A percentile compares a stretch with the other conserved stretches of the same genome.
These are phyloP conservation scores for Suillus decipiens DNA, from an alignment of 768 basidiomycete species.

Conservation along the genomic window DNA sequence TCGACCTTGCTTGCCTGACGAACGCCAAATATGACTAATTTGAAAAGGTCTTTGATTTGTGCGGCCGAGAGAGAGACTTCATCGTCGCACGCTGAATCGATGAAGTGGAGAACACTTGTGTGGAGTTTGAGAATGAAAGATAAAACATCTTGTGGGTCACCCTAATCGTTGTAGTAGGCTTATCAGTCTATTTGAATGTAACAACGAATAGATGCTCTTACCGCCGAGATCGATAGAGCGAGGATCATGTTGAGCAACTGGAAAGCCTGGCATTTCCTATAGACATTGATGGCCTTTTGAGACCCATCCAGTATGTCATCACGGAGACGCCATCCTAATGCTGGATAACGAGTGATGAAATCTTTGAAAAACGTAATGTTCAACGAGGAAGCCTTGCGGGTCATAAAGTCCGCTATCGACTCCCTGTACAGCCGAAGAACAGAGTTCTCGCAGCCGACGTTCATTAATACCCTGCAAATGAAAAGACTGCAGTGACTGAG, in stretches of 20 bases:
- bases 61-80: conserved; percentile 50
- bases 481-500: conserved; percentile 74
- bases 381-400: conserved; percentile 77
- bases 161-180: conserved; percentile 21
- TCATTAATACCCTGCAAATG: conserved; percentile 53
- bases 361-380: conserved; percentile 77
- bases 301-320: conserved; percentile 57
- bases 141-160: conserved; percentile 42
- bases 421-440: conserved; percentile 58
- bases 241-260: conserved; percentile 69
- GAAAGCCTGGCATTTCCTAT: conserved; percentile 74
- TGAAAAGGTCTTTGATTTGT: conserved; percentile 80
- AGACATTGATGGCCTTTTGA: conserved; percentile 68
- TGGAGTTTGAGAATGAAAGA: conserved; percentile 56
- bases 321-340: conserved; percentile 65
- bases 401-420: conserved; percentile 75
- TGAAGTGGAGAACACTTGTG: conserved; percentile 46
- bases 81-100: conserved; percentile 51
- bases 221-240: conserved; percentile 51
- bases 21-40: conserved; percentile 62
- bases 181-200: conserved; percentile 14
- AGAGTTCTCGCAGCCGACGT: conserved; percentile 38
- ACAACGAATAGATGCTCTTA: conserved; percentile 29
- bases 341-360: conserved; percentile 67
- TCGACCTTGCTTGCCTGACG: conserved; percentile 58